Percentiles rank a stretch among this genome's conserved stretches.
Conservation (phyloP, 768 basidiomycete species). For the Russula griseocarnosa region DNA sequence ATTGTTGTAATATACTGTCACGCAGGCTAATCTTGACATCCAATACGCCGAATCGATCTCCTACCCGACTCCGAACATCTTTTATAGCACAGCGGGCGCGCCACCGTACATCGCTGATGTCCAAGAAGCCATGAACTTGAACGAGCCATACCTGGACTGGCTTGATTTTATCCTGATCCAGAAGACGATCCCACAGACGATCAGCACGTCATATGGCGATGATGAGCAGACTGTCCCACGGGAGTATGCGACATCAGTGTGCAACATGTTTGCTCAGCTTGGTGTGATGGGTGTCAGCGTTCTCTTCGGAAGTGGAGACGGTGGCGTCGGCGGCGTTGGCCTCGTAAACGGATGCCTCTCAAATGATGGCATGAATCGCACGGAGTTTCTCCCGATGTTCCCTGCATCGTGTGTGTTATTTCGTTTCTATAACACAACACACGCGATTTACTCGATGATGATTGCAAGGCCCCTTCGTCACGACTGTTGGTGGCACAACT, state of each 20-base stretch:
- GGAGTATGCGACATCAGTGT: slow-evolving; percentile 59
- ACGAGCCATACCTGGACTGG: slow-evolving; percentile 66
- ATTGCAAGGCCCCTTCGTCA: slow-evolving; percentile 50
- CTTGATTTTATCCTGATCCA: slow-evolving; percentile 48
- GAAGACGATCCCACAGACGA: slow-evolving; percentile 50
- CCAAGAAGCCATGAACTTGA: slow-evolving; percentile 43
- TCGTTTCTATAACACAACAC: neutral
- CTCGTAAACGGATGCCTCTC: slow-evolving; percentile 40
- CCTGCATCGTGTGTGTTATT: slow-evolving; percentile 40
- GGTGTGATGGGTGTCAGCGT: slow-evolving; percentile 56
- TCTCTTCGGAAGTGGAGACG: slow-evolving; percentile 63
- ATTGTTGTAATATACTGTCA: neutral
- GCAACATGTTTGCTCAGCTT: slow-evolving; percentile 58
- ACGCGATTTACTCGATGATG: neutral
- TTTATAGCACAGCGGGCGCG: slow-evolving; percentile 62
- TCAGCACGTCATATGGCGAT: slow-evolving; percentile 63
- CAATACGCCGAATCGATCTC: slow-evolving; percentile 38
- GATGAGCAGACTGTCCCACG: slow-evolving; percentile 52
- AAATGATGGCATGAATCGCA: slow-evolving; percentile 36
- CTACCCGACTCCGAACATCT: slow-evolving; percentile 56
- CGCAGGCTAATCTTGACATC: slow-evolving; percentile 37
- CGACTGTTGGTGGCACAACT: slow-evolving; percentile 57
- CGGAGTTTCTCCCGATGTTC: slow-evolving; percentile 37
- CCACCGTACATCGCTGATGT: slow-evolving; percentile 56
- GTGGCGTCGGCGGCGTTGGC: slow-evolving; percentile 52